Conservation (phyloP, 2,329 filamentous ascomycete species). For the Bipolaris bicolor region DNA sequence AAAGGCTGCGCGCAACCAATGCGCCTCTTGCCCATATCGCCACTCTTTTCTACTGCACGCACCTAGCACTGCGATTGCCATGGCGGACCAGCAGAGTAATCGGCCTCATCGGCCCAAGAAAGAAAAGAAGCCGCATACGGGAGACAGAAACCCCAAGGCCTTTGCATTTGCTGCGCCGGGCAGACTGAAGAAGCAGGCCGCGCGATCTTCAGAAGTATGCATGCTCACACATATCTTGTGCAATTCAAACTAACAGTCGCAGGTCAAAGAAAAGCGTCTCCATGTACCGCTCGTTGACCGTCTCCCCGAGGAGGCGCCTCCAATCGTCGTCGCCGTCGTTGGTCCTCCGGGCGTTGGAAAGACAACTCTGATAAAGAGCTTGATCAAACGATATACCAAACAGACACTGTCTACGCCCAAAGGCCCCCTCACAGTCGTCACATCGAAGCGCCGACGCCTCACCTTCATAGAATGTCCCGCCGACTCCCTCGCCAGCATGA, state of each 20-base stretch:
- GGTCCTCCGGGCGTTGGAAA: constrained; percentile 94
- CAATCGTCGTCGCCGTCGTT: constrained; percentile 90
- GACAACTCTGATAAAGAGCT: constrained; percentile 91
- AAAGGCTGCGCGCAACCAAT: constrained; percentile 13
- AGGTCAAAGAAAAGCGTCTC: constrained; percentile 93
- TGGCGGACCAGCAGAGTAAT: constrained; percentile 75
- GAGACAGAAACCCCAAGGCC: constrained; percentile 84
- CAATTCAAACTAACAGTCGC: constrained; percentile 17
- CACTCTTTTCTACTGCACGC: neutral
- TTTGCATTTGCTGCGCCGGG: constrained; percentile 86
- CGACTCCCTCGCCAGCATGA: constrained; percentile 91
- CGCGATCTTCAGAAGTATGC: constrained; percentile 72
- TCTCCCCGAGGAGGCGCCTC: constrained; percentile 91
- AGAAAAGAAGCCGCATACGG: constrained; percentile 79
- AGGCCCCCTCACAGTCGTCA: constrained; percentile 93
- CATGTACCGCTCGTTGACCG: constrained; percentile 97
- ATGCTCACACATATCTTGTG: accelerated
- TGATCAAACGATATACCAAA: constrained; percentile 93
- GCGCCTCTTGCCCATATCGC: neutral
- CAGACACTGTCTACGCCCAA: constrained; percentile 89
- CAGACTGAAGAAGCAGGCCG: constrained; percentile 75
- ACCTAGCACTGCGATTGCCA: constrained; percentile 9
- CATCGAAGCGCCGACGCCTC: constrained; percentile 90
- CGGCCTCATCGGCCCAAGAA: constrained; percentile 85
- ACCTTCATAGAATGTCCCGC: constrained; percentile 97